A percentile compares a stretch with the other conserved stretches of the same genome.
Conservation (phyloP, 371 early-diverging fungal species). For the Dinochytrium kinnereticum region DNA sequence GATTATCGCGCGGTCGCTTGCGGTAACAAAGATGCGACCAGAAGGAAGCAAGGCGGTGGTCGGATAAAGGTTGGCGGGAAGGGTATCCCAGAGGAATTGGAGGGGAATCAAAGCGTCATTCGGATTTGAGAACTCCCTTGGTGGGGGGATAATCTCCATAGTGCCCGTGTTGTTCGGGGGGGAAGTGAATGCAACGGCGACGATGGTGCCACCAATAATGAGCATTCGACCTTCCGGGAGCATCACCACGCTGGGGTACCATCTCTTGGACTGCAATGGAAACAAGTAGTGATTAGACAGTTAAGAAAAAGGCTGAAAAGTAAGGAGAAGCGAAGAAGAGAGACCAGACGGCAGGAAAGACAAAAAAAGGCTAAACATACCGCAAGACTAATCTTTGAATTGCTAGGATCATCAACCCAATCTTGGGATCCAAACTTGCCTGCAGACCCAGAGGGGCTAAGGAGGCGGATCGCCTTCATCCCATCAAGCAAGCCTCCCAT, state of each 20-base stretch:
- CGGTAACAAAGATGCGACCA: constrained; percentile 20
- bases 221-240: constrained; percentile 20
- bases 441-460: neutral
- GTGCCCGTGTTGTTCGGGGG: constrained; percentile 16
- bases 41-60: constrained; percentile 19
- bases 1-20: constrained; percentile 3
- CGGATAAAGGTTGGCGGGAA: constrained; percentile 68
- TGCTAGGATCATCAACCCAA: constrained; percentile 17
- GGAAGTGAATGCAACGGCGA: constrained; percentile 21
- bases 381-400: neutral
- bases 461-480: neutral
- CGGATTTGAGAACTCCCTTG: neutral
- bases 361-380: neutral
- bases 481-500: constrained; percentile 7
- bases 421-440: constrained; percentile 11
- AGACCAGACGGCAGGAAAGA: no score
- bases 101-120: constrained; percentile 18
- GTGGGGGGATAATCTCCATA: constrained; percentile 17
- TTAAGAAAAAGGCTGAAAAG: neutral
- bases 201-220: constrained; percentile 17
- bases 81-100: constrained; percentile 60
- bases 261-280: constrained; percentile 3
- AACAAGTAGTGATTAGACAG: neutral
- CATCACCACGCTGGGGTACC: constrained; percentile 22
- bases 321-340: no score